Evolutionary conservation across 2,329 filamentous ascomycete genomes (phyloP).

Genomic region (Amphichorda felina): DNA sequence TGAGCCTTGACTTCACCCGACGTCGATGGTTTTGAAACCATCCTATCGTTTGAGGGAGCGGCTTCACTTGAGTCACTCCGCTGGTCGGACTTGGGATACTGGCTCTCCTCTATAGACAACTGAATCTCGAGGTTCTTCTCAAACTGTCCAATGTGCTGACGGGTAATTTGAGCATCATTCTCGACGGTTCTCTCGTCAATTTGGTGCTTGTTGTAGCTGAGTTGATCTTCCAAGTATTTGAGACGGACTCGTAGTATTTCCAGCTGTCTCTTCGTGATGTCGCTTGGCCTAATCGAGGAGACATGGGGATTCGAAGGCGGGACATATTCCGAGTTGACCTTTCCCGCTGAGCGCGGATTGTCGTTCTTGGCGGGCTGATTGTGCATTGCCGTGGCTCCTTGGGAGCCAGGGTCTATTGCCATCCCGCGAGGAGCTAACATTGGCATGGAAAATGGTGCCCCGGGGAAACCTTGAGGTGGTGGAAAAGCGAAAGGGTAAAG

Average conservation of each 20-base stretch:
- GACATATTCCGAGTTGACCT: not conserved
- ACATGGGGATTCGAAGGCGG: slow-evolving; percentile 24
- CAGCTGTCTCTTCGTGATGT: slow-evolving; percentile 49
- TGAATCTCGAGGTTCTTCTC: slow-evolving; percentile 33
- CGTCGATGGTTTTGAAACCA: not conserved
- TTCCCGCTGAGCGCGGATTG: not conserved
- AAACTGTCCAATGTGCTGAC: slow-evolving; percentile 36
- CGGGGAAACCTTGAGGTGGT: slow-evolving; percentile 12
- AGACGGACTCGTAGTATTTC: slow-evolving; percentile 38
- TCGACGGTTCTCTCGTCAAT: slow-evolving; percentile 44
- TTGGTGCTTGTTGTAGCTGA: slow-evolving; percentile 50
- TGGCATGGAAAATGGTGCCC: slow-evolving; percentile 7
- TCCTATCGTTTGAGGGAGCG: not conserved
- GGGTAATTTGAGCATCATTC: slow-evolving; percentile 25
- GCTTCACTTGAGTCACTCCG: slow-evolving; percentile 1
- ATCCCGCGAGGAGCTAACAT: slow-evolving; percentile 11
- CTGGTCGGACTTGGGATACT: slow-evolving; percentile 24
- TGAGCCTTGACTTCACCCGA: not conserved
- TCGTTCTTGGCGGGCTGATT: not conserved
- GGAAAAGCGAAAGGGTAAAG: slow-evolving; percentile 15
- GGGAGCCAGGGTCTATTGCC: slow-evolving; percentile 1
- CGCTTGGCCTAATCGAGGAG: slow-evolving; percentile 48
- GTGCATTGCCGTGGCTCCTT: not conserved
- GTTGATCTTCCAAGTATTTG: slow-evolving; percentile 43
- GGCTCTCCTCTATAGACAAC: slow-evolving; percentile 28